Conservation (phyloP, 768 basidiomycete species). For the Mycena maculata region DNA sequence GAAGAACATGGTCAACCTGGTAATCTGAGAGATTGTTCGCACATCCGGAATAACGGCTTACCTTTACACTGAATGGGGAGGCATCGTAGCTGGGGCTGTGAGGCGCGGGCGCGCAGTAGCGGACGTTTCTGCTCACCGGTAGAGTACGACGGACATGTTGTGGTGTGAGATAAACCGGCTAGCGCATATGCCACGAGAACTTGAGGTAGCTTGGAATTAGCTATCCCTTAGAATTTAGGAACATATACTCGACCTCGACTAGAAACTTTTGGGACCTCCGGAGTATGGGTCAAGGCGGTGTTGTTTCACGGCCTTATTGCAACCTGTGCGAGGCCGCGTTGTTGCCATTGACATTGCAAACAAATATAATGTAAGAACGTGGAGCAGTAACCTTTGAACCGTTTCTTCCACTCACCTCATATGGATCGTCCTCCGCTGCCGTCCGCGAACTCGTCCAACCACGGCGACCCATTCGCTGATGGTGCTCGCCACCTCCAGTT, state of each 20-base stretch:
- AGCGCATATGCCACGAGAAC: background rate
- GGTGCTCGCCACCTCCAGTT: slow-evolving; percentile 71
- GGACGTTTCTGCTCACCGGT: slow-evolving; percentile 52
- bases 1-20: slow-evolving; percentile 64
- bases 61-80: slow-evolving; percentile 54
- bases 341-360: too few species aligned
- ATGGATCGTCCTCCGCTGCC: slow-evolving; percentile 54
- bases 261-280: too few species aligned
- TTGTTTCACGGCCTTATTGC: too few species aligned
- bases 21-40: slow-evolving; percentile 32
- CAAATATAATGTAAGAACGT: too few species aligned
- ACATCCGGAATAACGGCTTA: background rate
- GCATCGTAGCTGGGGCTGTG: slow-evolving; percentile 55
- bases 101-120: background rate
- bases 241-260: too few species aligned
- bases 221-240: too few species aligned
- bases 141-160: slow-evolving; percentile 53
- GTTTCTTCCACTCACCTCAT: too few species aligned
- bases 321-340: too few species aligned
- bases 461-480: slow-evolving; percentile 81
- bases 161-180: slow-evolving; percentile 23
- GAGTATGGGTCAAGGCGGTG: too few species aligned
- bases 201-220: too few species aligned
- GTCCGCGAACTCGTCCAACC: slow-evolving; percentile 46
- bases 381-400: too few species aligned